Percentiles rank a stretch among this genome's conserved stretches.
phyloP scores from a whole-genome alignment of 257 asterid genomes.

The Knoxia roxburghii region DNA sequence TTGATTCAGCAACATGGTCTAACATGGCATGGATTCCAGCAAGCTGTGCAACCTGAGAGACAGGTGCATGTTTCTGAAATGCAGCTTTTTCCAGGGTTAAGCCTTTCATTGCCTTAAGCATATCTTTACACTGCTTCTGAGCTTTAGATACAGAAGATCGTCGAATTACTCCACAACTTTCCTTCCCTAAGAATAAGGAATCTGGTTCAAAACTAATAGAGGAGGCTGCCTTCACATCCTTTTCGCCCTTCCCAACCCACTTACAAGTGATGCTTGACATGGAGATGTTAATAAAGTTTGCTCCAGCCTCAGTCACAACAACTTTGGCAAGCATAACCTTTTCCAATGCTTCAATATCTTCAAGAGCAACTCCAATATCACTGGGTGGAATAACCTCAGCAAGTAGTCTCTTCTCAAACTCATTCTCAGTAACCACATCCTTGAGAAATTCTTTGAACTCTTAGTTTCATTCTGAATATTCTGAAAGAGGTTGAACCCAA shows the following conservation, averaged over 20 bases:
- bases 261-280: conserved; percentile 89
- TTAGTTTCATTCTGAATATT: conserved; percentile 70
- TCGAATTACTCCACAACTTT: conserved; percentile 32
- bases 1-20: conserved; percentile 36
- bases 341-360: conserved; percentile 86
- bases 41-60: conserved; percentile 41
- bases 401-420: conserved; percentile 78
- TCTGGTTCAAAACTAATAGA: conserved; percentile 26
- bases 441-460: conserved; percentile 69
- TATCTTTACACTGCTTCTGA: conserved; percentile 18
- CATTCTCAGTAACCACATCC: conserved; percentile 87
- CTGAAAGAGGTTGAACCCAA: conserved; percentile 68
- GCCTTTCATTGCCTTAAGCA: conserved; percentile 13
- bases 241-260: too few relatives aligned
- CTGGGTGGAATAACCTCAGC: conserved; percentile 79
- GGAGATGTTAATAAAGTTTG: conserved; percentile 84
- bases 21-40: conserved; percentile 47
- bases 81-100: conserved; percentile 17
- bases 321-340: conserved; percentile 94
- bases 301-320: conserved; percentile 91
- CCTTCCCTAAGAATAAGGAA: conserved; percentile 41
- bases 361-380: conserved; percentile 82
- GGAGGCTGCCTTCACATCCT: conserved; percentile 36
- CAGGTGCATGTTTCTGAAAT: conserved; percentile 37
- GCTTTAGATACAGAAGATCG: conserved; percentile 25